Percentiles rank a stretch among this genome's conserved stretches.
Evolutionary conservation across 2,329 filamentous ascomycete genomes (phyloP).

Genomic region (Hypocreales sp.): DNA sequence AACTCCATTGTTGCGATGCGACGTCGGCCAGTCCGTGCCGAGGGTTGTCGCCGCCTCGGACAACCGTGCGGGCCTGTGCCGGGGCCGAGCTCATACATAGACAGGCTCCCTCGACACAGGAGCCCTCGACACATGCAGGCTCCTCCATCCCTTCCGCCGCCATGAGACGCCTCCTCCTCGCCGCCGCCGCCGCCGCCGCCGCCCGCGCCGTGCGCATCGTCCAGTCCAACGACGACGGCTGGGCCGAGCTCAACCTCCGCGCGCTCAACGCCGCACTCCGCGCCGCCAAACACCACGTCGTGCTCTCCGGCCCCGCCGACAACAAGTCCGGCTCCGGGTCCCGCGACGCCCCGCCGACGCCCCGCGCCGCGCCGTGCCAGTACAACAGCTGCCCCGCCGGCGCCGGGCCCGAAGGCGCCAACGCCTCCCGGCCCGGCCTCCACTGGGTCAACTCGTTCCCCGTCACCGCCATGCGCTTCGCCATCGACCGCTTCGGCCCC

Average conservation of each 20-base stretch:
- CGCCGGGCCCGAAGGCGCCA: slow-evolving; percentile 39
- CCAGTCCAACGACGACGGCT: slow-evolving; percentile 58
- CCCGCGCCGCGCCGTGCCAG: slow-evolving; percentile 36
- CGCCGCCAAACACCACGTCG: slow-evolving; percentile 39
- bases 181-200: not conserved
- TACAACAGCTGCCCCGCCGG: slow-evolving; percentile 44
- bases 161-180: not conserved
- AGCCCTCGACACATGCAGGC: no score
- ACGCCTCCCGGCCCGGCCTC: slow-evolving; percentile 38
- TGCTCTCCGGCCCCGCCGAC: slow-evolving; percentile 51
- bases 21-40: no score
- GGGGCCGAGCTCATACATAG: no score
- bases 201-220: slow-evolving; percentile 32
- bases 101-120: no score
- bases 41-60: no score
- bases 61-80: no score
- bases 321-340: slow-evolving; percentile 49
- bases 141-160: not conserved
- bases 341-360: slow-evolving; percentile 24
- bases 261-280: slow-evolving; percentile 40
- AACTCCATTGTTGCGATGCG: no score
- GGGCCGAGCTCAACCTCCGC: slow-evolving; percentile 54
- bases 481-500: slow-evolving; percentile 39
- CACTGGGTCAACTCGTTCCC: slow-evolving; percentile 63
- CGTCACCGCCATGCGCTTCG: slow-evolving; percentile 46